Percentiles rank a stretch among this genome's conserved stretches.
These are phyloP conservation scores for Paraphoma chrysanthemicola DNA, from an alignment of 2,329 filamentous ascomycete genomes.

Conservation along the genomic window DNA sequence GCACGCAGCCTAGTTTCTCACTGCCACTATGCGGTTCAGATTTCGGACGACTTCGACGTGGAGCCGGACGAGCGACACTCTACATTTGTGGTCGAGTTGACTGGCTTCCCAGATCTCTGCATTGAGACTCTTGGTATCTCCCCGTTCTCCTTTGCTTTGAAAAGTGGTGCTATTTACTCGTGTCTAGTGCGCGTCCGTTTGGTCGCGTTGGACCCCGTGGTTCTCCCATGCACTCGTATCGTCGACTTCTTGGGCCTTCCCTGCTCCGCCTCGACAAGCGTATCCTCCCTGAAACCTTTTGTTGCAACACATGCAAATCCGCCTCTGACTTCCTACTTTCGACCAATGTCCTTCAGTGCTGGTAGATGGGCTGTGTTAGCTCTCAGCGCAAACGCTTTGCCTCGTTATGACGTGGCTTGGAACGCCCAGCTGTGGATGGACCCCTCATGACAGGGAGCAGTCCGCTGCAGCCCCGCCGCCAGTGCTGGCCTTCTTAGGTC, in stretches of 20 bases:
- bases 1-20: slow-evolving; percentile 11
- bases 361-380: background rate
- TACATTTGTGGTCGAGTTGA: slow-evolving; percentile 28
- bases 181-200: slow-evolving; percentile 19
- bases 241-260: background rate
- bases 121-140: slow-evolving; percentile 32
- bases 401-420: slow-evolving; percentile 11
- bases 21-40: slow-evolving; percentile 9
- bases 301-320: background rate
- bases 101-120: slow-evolving; percentile 24
- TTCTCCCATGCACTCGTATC: background rate
- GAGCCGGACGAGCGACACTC: slow-evolving; percentile 5
- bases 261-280: too few species aligned
- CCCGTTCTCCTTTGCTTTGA: slow-evolving; percentile 27
- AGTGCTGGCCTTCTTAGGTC: slow-evolving; percentile 32
- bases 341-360: too few species aligned
- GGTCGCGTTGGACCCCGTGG: slow-evolving; percentile 1
- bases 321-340: too few species aligned
- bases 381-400: background rate
- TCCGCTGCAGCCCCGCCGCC: slow-evolving; percentile 26
- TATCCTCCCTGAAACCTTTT: too few species aligned
- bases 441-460: slow-evolving; percentile 26
- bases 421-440: slow-evolving; percentile 16
- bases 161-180: slow-evolving; percentile 36
- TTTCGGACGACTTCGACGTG: slow-evolving; percentile 10